Base-by-base conservation (phyloP, 2,329 filamentous ascomycete genomes). In the Aspergillus awamori region DNA sequence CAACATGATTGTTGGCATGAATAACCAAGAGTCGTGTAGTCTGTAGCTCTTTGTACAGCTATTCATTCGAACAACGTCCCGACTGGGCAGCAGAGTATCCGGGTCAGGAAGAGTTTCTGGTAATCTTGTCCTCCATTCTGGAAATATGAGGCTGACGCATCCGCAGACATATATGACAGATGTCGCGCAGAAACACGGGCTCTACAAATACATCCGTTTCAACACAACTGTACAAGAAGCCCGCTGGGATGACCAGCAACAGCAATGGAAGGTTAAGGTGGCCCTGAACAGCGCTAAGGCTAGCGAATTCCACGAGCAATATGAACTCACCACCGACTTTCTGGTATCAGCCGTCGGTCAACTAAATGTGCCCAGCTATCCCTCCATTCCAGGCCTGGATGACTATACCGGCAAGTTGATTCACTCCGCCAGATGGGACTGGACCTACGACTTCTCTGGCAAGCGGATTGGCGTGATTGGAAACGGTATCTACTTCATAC, bases 351-450 rank as follows among this genome's bases (percentile, higher is more conserved):
- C 82, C 1, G 84, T 87, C 30, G 85, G 86, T 1, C 84, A 87
- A 66, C 72, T 87, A 38, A 87, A 87, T 65, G 72, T 80, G 33
- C 86, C 85, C 0, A 73, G 75, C 6, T 81, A 79, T 64, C 83
- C 83, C 0, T 69, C 78, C 1, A 83, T 86, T 11, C 72, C 79
- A 8, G 83, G 83, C 0, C 58, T 84, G 8, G 72, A 80, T 0
- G 72, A 75, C 5, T 86, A 84, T 59, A 71, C 79, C 43, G 83
- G 84, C 2, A 85, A 84, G 71, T 74, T 80, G 58, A 85, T 83
- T 77, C 85, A 87, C 63, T 83, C 81, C 2, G 83, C 84, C 4
- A 71, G 84, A n/a, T 87, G 85, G 84, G 84, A 87, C 62, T 86
- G 84, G 83, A 83, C 78, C 47, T 85, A 85, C 63, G 78, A 82